A percentile compares a stretch with the other conserved stretches of the same genome.
phyloP scores from a whole-genome alignment of 768 basidiomycete species.

The Leccinum fibrillosum region DNA sequence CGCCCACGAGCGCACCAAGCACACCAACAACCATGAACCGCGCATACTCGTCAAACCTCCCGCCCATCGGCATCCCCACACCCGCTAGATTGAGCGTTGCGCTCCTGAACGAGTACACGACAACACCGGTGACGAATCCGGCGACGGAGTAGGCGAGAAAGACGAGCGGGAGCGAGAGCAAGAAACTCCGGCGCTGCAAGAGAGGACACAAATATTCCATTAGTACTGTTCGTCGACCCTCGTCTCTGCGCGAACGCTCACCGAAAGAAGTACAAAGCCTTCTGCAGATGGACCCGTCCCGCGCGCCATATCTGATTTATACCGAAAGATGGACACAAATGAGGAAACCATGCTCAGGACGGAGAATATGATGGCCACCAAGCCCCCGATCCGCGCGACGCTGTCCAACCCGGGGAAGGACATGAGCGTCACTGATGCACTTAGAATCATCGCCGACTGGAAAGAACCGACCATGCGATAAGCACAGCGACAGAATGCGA shows the following conservation, averaged over 20 bases:
- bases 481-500: background rate
- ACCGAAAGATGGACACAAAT: slow-evolving; percentile 65
- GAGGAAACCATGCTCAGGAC: slow-evolving; percentile 67
- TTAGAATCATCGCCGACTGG: slow-evolving; percentile 77
- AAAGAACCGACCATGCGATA: background rate
- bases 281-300: slow-evolving; percentile 45
- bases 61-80: slow-evolving; percentile 28
- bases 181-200: slow-evolving; percentile 46
- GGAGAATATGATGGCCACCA: slow-evolving; percentile 68
- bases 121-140: slow-evolving; percentile 63
- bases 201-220: background rate
- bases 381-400: slow-evolving; percentile 57
- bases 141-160: slow-evolving; percentile 70
- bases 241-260: slow-evolving; percentile 23
- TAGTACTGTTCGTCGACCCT: background rate
- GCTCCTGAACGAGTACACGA: slow-evolving; percentile 63
- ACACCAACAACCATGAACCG: slow-evolving; percentile 62
- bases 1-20: slow-evolving; percentile 60
- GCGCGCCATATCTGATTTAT: slow-evolving; percentile 62
- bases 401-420: slow-evolving; percentile 72
- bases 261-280: slow-evolving; percentile 54
- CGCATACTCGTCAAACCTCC: slow-evolving; percentile 56
- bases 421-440: slow-evolving; percentile 79
- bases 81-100: slow-evolving; percentile 37
- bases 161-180: slow-evolving; percentile 71